Percentiles rank a stretch among this genome's conserved stretches.
These are phyloP conservation scores for Neurospora terricola DNA, from an alignment of 495 filamentous ascomycete genomes.

Conservation along the genomic window DNA sequence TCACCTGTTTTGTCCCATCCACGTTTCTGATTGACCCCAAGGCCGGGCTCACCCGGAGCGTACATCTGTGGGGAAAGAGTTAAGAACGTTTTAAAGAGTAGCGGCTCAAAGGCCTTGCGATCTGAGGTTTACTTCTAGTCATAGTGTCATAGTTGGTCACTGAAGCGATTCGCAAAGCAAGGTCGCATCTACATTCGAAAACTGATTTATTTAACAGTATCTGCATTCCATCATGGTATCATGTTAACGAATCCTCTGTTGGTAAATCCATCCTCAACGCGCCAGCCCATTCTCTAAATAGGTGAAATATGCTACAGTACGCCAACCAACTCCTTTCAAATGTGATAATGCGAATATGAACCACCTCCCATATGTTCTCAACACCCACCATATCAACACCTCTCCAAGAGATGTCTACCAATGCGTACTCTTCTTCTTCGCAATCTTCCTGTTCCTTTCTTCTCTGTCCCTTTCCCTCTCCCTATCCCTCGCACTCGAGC, in stretches of 20 bases:
- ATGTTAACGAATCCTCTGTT: background rate
- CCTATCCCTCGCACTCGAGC: slow-evolving; percentile 13
- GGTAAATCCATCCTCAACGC: background rate
- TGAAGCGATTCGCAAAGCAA: background rate
- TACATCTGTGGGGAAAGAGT: too few species aligned
- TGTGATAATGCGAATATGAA: background rate
- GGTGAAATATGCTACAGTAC: background rate
- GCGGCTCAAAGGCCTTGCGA: too few species aligned
- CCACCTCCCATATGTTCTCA: background rate
- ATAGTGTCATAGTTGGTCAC: background rate
- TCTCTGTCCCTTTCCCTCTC: slow-evolving; percentile 19
- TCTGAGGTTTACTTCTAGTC: too few species aligned
- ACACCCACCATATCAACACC: background rate
- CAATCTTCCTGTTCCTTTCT: slow-evolving; percentile 19
- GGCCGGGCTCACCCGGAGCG: background rate
- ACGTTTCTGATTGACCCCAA: background rate
- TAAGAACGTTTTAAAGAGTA: too few species aligned
- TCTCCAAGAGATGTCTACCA: slow-evolving; percentile 16
- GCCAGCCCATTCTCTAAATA: background rate
- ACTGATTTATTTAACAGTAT: background rate
- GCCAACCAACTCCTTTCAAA: background rate
- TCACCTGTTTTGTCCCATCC: background rate
- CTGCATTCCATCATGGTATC: background rate
- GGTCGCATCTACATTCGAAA: background rate
- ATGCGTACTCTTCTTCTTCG: slow-evolving; percentile 37